Percentiles rank a stretch among this genome's conserved stretches.
phyloP scores from a whole-genome alignment of 495 filamentous ascomycete species.

The Oleoguttula mirabilis region DNA sequence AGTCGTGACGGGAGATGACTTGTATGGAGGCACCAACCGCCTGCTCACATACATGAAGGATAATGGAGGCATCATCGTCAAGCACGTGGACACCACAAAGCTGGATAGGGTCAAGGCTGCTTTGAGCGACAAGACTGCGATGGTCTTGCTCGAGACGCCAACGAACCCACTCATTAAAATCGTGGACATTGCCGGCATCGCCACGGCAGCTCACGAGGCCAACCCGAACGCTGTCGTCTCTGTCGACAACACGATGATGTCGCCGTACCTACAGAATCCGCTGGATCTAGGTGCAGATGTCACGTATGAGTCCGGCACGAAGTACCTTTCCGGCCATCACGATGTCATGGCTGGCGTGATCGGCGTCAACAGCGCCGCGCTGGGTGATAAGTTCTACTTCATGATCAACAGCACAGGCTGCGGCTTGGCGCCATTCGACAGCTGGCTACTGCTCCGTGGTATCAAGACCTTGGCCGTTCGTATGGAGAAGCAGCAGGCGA shows the following conservation, averaged over 20 bases:
- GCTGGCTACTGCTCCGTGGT: slow-evolving; percentile 85
- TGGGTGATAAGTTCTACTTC: slow-evolving; percentile 88
- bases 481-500: slow-evolving; percentile 95
- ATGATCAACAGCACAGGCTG: slow-evolving; percentile 93
- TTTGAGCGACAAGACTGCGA: slow-evolving; percentile 67
- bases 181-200: slow-evolving; percentile 74
- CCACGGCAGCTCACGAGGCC: slow-evolving; percentile 58
- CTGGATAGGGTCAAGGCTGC: slow-evolving; percentile 54
- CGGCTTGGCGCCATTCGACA: slow-evolving; percentile 86
- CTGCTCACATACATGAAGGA: slow-evolving; percentile 82
- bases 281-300: slow-evolving; percentile 90
- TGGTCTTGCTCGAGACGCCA: slow-evolving; percentile 93
- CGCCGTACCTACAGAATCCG: slow-evolving; percentile 80
- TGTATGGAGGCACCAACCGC: slow-evolving; percentile 93
- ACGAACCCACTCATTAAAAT: slow-evolving; percentile 98
- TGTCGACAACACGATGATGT: slow-evolving; percentile 98
- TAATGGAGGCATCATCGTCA: slow-evolving; percentile 75
- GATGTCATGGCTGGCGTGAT: slow-evolving; percentile 98
- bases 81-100: slow-evolving; percentile 88
- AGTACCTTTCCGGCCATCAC: slow-evolving; percentile 95
- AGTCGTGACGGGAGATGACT: slow-evolving; percentile 89
- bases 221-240: slow-evolving; percentile 75
- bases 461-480: slow-evolving; percentile 93
- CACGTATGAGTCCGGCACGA: slow-evolving; percentile 93
- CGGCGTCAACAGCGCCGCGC: slow-evolving; percentile 63